Percentiles rank a stretch among this genome's conserved stretches.
Evolutionary conservation across 306 rosid genomes (phyloP).

Genomic region (Castanea crenata): DNA sequence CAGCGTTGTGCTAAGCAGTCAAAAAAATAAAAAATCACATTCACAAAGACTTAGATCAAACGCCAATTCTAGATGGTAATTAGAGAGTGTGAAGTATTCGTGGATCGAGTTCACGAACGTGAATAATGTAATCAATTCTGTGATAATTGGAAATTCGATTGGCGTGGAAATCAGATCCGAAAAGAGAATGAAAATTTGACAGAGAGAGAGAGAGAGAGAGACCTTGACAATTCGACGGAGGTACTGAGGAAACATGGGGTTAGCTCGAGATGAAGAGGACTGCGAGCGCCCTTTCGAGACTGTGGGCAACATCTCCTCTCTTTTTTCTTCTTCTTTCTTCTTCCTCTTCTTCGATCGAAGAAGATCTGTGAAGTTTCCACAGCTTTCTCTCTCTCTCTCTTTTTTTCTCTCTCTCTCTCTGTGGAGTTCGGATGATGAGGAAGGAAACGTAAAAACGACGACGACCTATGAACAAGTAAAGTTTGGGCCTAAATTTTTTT

Average conservation of each 20-base stretch:
- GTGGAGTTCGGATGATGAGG: conserved; percentile 26
- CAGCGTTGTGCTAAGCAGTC: neutral
- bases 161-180: conserved; percentile 47
- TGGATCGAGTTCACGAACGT: neutral
- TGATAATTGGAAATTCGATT: neutral
- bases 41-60: neutral
- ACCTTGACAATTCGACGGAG: conserved; percentile 97
- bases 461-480: neutral
- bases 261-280: conserved; percentile 79
- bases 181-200: neutral
- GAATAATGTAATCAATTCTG: neutral
- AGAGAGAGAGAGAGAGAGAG: conserved; percentile 7
- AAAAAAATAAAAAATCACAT: neutral
- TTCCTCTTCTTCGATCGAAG: conserved; percentile 26
- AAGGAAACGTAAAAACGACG: conserved; percentile 26
- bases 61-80: neutral
- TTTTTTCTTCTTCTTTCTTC: neutral
- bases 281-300: conserved; percentile 78
- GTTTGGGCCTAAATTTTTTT: neutral
- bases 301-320: conserved; percentile 78
- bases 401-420: conserved; percentile 16
- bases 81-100: neutral
- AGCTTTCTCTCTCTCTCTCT: conserved; percentile 14
- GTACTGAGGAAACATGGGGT: conserved; percentile 78
- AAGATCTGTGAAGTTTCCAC: conserved; percentile 37